These are phyloP conservation scores for Closterium sp. DNA, from an alignment of 139 green algal genomes.

Conservation along the genomic window DNA sequence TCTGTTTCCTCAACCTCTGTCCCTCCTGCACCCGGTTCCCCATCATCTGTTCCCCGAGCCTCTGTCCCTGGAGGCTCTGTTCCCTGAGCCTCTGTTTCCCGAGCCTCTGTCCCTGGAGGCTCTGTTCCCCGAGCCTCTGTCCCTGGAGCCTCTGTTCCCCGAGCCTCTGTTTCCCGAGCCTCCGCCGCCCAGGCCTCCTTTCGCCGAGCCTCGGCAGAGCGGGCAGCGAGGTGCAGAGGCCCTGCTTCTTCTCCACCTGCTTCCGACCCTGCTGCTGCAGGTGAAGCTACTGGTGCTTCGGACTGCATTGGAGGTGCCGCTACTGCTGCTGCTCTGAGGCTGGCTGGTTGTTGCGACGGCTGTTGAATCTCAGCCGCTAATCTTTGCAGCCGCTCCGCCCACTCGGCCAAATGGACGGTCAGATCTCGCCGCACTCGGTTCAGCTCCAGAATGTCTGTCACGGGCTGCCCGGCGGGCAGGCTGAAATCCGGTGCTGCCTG, in stretches of 20 bases:
- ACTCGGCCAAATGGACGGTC: not conserved
- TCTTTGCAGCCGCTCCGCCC: not conserved
- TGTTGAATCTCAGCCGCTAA: not conserved
- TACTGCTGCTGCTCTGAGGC: not conserved
- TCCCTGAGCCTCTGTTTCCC: no score
- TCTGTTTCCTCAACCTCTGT: no score
- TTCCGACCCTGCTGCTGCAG: not conserved
- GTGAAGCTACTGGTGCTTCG: not conserved
- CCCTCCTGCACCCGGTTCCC: no score
- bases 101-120: no score
- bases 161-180: not conserved
- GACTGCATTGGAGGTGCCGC: not conserved
- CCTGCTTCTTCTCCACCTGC: not conserved
- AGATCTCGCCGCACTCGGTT: conserved; percentile 19
- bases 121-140: no score
- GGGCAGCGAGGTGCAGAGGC: not conserved
- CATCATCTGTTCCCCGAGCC: no score
- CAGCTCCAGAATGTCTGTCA: conserved; percentile 9
- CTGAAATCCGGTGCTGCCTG: not conserved
- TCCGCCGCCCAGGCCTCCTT: not conserved
- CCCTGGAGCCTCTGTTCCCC: no score
- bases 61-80: no score
- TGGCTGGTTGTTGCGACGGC: not conserved
- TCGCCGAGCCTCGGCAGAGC: not conserved
- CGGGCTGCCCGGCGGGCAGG: not conserved